Percentiles rank a stretch among this genome's conserved stretches.
phyloP scores from a whole-genome alignment of 2,329 filamentous ascomycete species.

The Fusarium xylarioides region DNA sequence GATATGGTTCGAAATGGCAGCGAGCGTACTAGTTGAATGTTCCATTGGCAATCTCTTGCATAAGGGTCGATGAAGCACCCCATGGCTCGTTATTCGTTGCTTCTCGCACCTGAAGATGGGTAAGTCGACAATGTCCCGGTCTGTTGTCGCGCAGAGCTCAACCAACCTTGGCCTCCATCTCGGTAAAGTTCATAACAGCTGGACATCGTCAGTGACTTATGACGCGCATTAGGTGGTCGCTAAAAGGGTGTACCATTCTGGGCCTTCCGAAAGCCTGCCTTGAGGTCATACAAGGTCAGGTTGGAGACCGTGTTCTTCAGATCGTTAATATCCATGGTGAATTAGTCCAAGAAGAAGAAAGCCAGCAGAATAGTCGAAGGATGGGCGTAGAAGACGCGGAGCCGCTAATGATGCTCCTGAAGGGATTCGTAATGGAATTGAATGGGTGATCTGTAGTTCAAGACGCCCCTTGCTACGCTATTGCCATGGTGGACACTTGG shows the following conservation, averaged over 20 bases:
- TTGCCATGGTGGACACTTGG: conserved; percentile 43
- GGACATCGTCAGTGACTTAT: conserved; percentile 43
- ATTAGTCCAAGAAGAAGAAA: conserved; percentile 28
- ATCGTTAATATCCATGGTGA: conserved; percentile 82
- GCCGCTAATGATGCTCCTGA: conserved; percentile 21
- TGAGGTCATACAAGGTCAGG: conserved; percentile 93
- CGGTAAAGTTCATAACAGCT: conserved; percentile 98
- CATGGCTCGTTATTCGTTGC: conserved; percentile 99
- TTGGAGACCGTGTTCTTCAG: conserved; percentile 89
- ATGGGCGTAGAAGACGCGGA: conserved; percentile 1
- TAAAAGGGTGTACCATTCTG: conserved; percentile 79
- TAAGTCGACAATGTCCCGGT: conserved; percentile 24
- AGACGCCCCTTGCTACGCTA: conserved; percentile 41
- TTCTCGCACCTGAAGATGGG: conserved; percentile 78
- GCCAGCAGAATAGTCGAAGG: neutral
- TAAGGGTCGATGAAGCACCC: conserved; percentile 83
- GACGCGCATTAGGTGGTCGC: conserved; percentile 8
- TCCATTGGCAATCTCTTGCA: conserved; percentile 98
- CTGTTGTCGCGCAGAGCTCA: conserved; percentile 6
- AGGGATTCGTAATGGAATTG: conserved; percentile 18
- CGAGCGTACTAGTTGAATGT: conserved; percentile 95
- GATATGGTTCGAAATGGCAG: conserved; percentile 48
- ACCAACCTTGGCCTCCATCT: conserved; percentile 80
- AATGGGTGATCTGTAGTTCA: conserved; percentile 22
- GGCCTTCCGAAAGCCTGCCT: conserved; percentile 92